A percentile compares a stretch with the other conserved stretches of the same genome.
Evolutionary conservation across 2,329 filamentous ascomycete species (phyloP).

Genomic region (Blastomyces parvus): DNA sequence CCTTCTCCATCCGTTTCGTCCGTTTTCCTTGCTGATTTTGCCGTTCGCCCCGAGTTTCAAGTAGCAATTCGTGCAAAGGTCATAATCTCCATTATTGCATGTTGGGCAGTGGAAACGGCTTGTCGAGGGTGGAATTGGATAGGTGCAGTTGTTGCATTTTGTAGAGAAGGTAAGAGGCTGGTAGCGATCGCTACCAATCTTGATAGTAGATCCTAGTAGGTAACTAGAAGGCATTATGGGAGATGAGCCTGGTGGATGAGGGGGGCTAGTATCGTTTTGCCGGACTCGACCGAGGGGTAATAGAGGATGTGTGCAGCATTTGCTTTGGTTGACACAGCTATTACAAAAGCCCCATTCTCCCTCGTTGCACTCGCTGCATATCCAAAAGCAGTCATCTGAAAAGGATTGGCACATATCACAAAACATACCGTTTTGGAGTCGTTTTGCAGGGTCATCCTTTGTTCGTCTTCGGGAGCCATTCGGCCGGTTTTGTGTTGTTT

Average conservation of each 20-base stretch:
- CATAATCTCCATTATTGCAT: conserved; percentile 75
- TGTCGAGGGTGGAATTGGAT: conserved; percentile 58
- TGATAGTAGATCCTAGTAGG: conserved; percentile 29
- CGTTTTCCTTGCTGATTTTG: conserved; percentile 64
- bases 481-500: conserved; percentile 24
- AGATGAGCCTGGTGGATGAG: conserved; percentile 14
- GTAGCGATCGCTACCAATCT: conserved; percentile 44
- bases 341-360: conserved; percentile 95
- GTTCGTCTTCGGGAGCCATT: conserved; percentile 43
- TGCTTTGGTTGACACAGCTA: conserved; percentile 71
- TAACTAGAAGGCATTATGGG: conserved; percentile 21
- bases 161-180: conserved; percentile 62
- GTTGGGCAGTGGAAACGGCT: conserved; percentile 70
- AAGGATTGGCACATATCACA: conserved; percentile 65
- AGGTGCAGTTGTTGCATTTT: conserved; percentile 67
- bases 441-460: conserved; percentile 55
- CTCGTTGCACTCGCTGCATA: conserved; percentile 76
- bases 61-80: conserved; percentile 76
- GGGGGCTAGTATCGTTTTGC: conserved; percentile 12
- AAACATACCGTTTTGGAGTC: conserved; percentile 72
- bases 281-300: conserved; percentile 61
- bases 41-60: conserved; percentile 52
- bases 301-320: conserved; percentile 71
- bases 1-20: conserved; percentile 69
- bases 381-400: conserved; percentile 81